Percentiles rank a stretch among this genome's conserved stretches.
phyloP scores from a whole-genome alignment of 768 basidiomycete species.

The Lactarius sp. region DNA sequence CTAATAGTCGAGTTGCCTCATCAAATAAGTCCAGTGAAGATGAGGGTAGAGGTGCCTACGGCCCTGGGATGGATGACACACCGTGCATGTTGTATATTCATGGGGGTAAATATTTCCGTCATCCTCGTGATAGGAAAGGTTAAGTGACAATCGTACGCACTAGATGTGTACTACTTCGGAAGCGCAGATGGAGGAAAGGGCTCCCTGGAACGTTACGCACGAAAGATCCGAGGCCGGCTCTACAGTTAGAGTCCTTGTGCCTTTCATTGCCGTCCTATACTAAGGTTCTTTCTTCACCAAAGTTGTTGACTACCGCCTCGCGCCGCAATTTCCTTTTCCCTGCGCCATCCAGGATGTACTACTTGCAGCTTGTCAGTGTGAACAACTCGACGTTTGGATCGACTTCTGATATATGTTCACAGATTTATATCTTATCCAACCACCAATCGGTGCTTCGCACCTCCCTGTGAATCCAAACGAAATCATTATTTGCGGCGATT shows the following conservation, averaged over 20 bases:
- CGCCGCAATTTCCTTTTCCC: conserved; percentile 96
- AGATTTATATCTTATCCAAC: conserved; percentile 86
- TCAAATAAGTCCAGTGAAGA: conserved; percentile 20
- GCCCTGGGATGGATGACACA: conserved; percentile 75
- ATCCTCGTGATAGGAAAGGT: no score
- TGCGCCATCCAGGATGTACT: conserved; percentile 83
- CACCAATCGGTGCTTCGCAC: conserved; percentile 78
- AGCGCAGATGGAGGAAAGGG: conserved; percentile 71
- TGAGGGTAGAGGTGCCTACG: conserved; percentile 34
- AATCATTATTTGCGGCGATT: conserved; percentile 86
- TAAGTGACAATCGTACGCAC: neutral
- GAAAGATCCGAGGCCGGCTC: conserved; percentile 92
- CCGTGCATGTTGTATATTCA: conserved; percentile 80
- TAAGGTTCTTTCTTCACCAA: conserved; percentile 31
- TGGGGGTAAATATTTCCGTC: conserved; percentile 48
- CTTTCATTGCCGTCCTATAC: conserved; percentile 79
- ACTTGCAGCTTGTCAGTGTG: conserved; percentile 71
- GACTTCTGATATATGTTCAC: conserved; percentile 46
- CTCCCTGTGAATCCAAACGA: conserved; percentile 71
- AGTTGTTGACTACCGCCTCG: conserved; percentile 79
- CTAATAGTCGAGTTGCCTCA: neutral
- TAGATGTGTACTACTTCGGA: conserved; percentile 84
- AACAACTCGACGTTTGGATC: neutral
- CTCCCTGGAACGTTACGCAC: conserved; percentile 76
- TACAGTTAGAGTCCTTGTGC: conserved; percentile 34